These are phyloP conservation scores for Hypericum perforatum DNA, from an alignment of 345 rosid species.

Conservation along the genomic window DNA sequence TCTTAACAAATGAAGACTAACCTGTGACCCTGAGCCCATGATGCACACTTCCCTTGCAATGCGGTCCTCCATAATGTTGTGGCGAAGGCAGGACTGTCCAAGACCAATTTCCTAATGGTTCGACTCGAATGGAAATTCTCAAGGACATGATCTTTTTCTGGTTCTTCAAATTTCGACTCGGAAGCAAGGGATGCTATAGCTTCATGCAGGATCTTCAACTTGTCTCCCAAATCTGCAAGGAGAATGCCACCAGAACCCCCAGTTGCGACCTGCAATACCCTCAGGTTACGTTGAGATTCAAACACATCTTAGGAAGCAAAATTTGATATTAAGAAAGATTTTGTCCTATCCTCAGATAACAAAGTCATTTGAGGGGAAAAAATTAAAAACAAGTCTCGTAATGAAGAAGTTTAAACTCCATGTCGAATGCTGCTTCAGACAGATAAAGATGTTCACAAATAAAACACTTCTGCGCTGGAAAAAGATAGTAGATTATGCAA, in stretches of 20 bases:
- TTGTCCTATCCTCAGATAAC: background rate
- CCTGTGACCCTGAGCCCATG: slow-evolving; percentile 90
- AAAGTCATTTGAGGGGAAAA: background rate
- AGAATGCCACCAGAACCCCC: slow-evolving; percentile 69
- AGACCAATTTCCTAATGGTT: slow-evolving; percentile 60
- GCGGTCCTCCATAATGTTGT: slow-evolving; percentile 60
- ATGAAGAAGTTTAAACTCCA: too few relatives aligned
- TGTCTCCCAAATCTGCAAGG: slow-evolving; percentile 38
- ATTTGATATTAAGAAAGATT: background rate
- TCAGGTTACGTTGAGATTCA: background rate
- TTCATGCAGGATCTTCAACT: slow-evolving; percentile 49
- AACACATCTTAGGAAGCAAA: background rate
- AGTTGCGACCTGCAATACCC: slow-evolving; percentile 42
- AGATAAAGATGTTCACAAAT: too few relatives aligned
- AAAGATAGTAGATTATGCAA: background rate
- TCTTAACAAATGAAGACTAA: slow-evolving; percentile 14
- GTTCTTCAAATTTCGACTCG: slow-evolving; percentile 43
- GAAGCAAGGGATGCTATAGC: slow-evolving; percentile 60
- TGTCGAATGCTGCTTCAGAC: too few relatives aligned
- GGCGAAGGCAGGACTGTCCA: slow-evolving; percentile 62
- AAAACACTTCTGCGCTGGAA: too few relatives aligned
- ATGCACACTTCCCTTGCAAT: slow-evolving; percentile 48
- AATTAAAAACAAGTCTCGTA: too few relatives aligned
- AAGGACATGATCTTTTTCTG: slow-evolving; percentile 50
- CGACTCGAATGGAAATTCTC: slow-evolving; percentile 82